These are phyloP conservation scores for Pilatotrama ljubarskyi DNA, from an alignment of 768 basidiomycete genomes.

Conservation along the genomic window DNA sequence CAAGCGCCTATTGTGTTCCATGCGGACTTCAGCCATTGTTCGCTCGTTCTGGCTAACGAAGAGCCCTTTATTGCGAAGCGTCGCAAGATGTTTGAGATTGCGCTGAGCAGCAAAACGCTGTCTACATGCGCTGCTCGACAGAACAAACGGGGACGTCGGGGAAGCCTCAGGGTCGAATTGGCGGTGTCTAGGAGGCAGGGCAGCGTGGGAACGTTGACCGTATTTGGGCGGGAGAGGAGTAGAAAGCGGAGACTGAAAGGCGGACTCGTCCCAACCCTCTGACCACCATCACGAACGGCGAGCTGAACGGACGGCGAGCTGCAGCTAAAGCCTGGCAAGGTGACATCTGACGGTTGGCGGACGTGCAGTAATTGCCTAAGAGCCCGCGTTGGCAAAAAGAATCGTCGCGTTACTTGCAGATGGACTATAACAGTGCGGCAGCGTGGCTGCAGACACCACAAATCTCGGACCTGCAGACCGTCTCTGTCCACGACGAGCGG, in stretches of 20 bases:
- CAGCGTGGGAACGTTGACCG: conserved; percentile 25
- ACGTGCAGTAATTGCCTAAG: conserved; percentile 43
- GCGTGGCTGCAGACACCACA: conserved; percentile 43
- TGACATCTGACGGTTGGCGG: conserved; percentile 25
- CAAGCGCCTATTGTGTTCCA: conserved; percentile 12
- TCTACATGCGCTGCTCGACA: neutral
- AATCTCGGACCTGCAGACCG: conserved; percentile 24
- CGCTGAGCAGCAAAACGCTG: too few relatives aligned
- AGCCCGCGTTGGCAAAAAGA: conserved; percentile 42
- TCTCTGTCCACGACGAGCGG: conserved; percentile 25
- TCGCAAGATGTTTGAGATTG: too few relatives aligned
- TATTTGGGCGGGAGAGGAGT: conserved; percentile 18
- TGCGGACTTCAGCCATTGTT: neutral
- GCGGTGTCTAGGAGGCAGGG: conserved; percentile 9
- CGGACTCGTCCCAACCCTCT: conserved; percentile 28
- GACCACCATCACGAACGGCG: conserved; percentile 33
- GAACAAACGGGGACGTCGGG: neutral
- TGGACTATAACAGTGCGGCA: conserved; percentile 44
- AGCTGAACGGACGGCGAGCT: conserved; percentile 30
- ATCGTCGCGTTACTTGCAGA: conserved; percentile 38
- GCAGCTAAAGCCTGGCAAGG: conserved; percentile 26
- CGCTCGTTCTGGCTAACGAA: neutral
- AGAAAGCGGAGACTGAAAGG: conserved; percentile 32
- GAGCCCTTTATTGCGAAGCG: neutral
- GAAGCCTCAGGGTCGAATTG: neutral